Evolutionary conservation across 768 basidiomycete species (phyloP).

Genomic region (Lactarius tabidus): DNA sequence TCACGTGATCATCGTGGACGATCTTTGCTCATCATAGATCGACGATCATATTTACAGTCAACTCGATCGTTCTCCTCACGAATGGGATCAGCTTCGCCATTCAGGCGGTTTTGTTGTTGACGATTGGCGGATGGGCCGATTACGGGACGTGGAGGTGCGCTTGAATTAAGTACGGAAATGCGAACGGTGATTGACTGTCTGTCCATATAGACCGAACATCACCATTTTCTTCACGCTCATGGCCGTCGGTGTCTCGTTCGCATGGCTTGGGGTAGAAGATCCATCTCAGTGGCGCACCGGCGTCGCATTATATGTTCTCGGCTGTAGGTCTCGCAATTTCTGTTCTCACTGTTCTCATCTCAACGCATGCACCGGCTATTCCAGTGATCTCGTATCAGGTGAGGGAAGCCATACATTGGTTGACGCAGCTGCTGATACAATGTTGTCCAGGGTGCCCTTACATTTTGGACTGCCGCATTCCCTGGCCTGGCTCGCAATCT

Average conservation of each 20-base stretch:
- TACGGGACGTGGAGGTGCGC: slow-evolving; percentile 72
- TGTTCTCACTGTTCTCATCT: neutral
- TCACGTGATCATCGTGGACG: neutral
- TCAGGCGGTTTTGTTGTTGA: slow-evolving; percentile 60
- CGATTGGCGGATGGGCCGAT: slow-evolving; percentile 76
- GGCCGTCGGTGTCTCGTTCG: slow-evolving; percentile 65
- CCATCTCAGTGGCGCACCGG: slow-evolving; percentile 61
- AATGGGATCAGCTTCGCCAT: slow-evolving; percentile 79
- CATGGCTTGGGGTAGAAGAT: slow-evolving; percentile 70
- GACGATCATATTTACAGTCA: slow-evolving; percentile 44
- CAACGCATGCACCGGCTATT: slow-evolving; percentile 18
- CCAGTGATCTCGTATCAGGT: slow-evolving; percentile 72
- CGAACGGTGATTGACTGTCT: neutral
- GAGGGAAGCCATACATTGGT: neutral
- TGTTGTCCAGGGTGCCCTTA: slow-evolving; percentile 52
- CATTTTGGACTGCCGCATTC: slow-evolving; percentile 84
- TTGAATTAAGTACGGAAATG: neutral
- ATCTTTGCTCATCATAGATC: neutral
- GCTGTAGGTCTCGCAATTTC: slow-evolving; percentile 41
- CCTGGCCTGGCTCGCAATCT: slow-evolving; percentile 69
- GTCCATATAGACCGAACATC: slow-evolving; percentile 57
- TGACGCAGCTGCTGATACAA: neutral
- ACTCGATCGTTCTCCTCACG: slow-evolving; percentile 72
- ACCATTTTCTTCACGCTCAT: slow-evolving; percentile 69
- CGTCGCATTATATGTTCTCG: slow-evolving; percentile 58